A percentile compares a stretch with the other conserved stretches of the same genome.
These are phyloP conservation scores for Euphorbia peplus DNA, from an alignment of 345 rosid genomes.

Conservation along the genomic window DNA sequence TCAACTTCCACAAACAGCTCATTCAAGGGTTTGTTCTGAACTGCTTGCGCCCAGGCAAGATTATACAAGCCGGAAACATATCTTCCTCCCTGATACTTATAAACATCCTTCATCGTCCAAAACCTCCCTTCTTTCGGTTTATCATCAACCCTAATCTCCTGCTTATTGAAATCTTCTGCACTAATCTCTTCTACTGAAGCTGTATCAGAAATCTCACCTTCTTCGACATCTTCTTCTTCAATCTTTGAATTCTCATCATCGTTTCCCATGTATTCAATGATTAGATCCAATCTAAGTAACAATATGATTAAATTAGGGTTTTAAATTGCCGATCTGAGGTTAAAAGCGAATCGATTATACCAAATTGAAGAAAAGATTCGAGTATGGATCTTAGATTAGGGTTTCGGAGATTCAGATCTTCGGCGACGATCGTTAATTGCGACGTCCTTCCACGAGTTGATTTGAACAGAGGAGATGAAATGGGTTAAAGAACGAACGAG, in stretches of 20 bases:
- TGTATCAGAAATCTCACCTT: conserved; percentile 82
- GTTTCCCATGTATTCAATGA: conserved; percentile 34
- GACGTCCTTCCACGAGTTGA: not conserved
- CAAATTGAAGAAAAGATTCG: not conserved
- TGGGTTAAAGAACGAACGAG: not conserved
- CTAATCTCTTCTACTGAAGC: conserved; percentile 70
- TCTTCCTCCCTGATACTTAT: conserved; percentile 57
- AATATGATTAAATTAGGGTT: conserved; percentile 12
- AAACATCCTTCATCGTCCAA: conserved; percentile 82
- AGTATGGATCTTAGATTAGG: conserved; percentile 5
- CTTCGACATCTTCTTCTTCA: conserved; percentile 77
- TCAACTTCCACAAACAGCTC: conserved; percentile 57
- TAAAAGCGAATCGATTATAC: not conserved
- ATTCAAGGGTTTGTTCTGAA: conserved; percentile 73
- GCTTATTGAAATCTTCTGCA: conserved; percentile 53
- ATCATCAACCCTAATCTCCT: conserved; percentile 31
- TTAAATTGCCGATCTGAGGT: conserved; percentile 2
- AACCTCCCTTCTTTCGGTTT: conserved; percentile 50
- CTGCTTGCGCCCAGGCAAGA: conserved; percentile 98
- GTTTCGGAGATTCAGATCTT: conserved; percentile 6
- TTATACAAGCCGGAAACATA: conserved; percentile 59
- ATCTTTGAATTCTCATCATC: conserved; percentile 31
- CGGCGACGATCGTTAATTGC: not conserved
- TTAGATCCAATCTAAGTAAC: conserved; percentile 22
- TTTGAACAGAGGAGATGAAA: not conserved